Evolutionary conservation across 306 rosid genomes (phyloP), one percentile per base, ranked within the genome.

Genomic region (Dryas drummondii): DNA sequence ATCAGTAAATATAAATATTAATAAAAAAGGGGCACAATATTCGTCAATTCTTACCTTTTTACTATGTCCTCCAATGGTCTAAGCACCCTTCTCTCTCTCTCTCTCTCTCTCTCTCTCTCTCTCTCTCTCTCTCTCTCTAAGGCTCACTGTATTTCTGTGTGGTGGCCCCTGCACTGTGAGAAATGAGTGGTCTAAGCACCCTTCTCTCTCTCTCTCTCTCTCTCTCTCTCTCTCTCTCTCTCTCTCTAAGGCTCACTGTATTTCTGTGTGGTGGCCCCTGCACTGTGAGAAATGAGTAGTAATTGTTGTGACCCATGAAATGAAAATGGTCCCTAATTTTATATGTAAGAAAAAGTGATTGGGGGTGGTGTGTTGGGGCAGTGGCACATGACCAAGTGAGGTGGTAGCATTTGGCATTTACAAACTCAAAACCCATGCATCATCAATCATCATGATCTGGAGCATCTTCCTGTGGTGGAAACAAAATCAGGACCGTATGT

Each of bases 381-480:
- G 32, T 27, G 32, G 37, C 37, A 32, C 37, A 2, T 32, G 37
- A 32, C 37, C 37, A 32, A 2, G 37, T 32, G 37, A 32, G 37
- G 37, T 32, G 37, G 37, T 32, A 32, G 37, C 37, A 32, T 32
- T 32, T 32, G 37, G 3, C 37, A 32, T 32, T 32, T 32, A 3
- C 4, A 16, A 73, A 32, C 51, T 41, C 60, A 48, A 49, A 76
- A 68, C 68, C 26, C 75, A 71, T 82, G 40, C 37, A 32, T 32
- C 37, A 32, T 22, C 22, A 22, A 22, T 22, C 22, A 22, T 22
- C 22, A 22, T 22, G 22, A 70, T 58, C 60, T 75, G 73, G 79
- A 79, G 70, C 55, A 47, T 73, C 81, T 82, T 82, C 82, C 78
- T 50, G 73, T 82, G 68, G 42, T 32, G 75, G 78, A 67, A 81